These are phyloP conservation scores for Physcomitrium patens DNA, from an alignment of 225 moss, liverwort and hornwort genomes.

Conservation along the genomic window DNA sequence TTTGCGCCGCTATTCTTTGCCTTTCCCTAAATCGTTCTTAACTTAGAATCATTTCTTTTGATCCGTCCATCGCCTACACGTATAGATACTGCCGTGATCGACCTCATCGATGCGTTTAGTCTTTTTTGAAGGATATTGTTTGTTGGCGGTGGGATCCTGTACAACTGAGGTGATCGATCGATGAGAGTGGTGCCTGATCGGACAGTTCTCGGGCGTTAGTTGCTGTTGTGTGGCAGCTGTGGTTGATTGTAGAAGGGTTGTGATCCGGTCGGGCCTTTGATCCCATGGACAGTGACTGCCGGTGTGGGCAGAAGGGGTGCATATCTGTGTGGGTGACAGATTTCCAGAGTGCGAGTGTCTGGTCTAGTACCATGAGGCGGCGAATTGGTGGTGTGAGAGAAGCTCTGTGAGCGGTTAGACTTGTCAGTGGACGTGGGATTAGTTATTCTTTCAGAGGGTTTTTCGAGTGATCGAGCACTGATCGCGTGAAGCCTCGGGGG, in stretches of 20 bases:
- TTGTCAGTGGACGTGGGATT: neutral
- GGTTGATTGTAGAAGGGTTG: neutral
- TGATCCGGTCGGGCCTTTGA: no score
- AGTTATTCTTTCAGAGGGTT: neutral
- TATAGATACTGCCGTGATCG: conserved; percentile 39
- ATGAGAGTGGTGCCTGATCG: neutral
- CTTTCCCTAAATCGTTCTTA: conserved; percentile 35
- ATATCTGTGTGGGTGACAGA: neutral
- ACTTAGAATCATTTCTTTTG: conserved; percentile 27
- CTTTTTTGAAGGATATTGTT: conserved; percentile 12
- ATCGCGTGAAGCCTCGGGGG: conserved; percentile 5
- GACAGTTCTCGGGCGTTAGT: neutral
- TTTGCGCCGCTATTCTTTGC: conserved; percentile 52
- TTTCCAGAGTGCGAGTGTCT: conserved; percentile 10
- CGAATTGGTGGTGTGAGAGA: conserved; percentile 36
- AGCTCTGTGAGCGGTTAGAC: conserved; percentile 24
- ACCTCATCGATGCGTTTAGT: neutral
- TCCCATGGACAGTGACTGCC: conserved; percentile 46
- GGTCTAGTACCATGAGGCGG: conserved; percentile 32
- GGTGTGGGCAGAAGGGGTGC: conserved; percentile 17
- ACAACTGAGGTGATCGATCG: no score
- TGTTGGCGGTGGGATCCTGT: conserved; percentile 36
- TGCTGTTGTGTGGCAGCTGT: neutral
- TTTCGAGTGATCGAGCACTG: neutral
- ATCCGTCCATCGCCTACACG: conserved; percentile 30